phyloP scores from a whole-genome alignment of 2,329 filamentous ascomycete species.

The Amphichorda felina region DNA sequence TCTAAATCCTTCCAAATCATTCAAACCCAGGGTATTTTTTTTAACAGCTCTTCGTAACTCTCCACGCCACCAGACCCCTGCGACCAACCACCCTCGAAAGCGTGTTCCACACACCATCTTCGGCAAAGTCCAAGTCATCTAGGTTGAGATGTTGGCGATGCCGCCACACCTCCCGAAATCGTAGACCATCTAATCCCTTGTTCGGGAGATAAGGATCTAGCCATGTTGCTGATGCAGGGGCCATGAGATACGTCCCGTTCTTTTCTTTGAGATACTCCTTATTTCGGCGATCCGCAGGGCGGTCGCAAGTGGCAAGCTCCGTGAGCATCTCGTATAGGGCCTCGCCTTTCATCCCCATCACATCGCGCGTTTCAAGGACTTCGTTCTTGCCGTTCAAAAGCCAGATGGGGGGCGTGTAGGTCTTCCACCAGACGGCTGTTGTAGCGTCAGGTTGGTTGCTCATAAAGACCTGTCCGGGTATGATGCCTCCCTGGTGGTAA shows the following conservation, averaged over 20 bases:
- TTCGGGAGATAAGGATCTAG: conserved; percentile 51
- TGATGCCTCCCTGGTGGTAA: conserved; percentile 70
- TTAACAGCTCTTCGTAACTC: conserved; percentile 49
- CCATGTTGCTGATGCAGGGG: conserved; percentile 60
- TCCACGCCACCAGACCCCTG: conserved; percentile 49
- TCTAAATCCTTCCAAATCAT: too few species aligned
- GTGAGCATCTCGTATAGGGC: conserved; percentile 46
- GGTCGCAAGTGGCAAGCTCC: conserved; percentile 50
- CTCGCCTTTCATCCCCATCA: conserved; percentile 59
- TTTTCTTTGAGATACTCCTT: conserved; percentile 46
- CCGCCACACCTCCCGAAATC: conserved; percentile 60
- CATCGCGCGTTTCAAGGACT: conserved; percentile 56
- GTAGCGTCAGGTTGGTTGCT: conserved; percentile 57
- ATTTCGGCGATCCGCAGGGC: conserved; percentile 40
- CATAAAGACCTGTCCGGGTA: conserved; percentile 65
- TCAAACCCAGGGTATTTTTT: not conserved
- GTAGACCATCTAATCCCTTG: conserved; percentile 45
- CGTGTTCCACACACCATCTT: conserved; percentile 65
- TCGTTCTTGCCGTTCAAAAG: conserved; percentile 66
- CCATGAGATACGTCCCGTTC: conserved; percentile 58
- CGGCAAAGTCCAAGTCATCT: conserved; percentile 69
- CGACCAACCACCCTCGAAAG: conserved; percentile 54
- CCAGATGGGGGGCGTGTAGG: conserved; percentile 73
- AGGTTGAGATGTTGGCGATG: conserved; percentile 59
- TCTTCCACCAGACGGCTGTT: conserved; percentile 74